Evolutionary conservation across 2,329 filamentous ascomycete species (phyloP).

Genomic region (Monosporascus sp.): DNA sequence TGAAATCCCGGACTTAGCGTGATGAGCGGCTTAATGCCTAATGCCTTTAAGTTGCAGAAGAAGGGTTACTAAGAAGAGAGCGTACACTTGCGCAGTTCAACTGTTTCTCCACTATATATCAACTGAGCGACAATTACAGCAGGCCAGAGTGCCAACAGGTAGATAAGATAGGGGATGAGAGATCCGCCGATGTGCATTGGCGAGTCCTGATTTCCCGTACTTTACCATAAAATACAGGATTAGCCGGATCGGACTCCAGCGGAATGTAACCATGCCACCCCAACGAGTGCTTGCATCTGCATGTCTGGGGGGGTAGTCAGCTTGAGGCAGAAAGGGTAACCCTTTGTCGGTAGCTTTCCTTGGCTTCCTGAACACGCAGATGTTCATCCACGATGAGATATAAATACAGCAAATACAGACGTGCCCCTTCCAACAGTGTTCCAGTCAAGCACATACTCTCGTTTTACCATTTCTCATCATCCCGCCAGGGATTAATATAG

Average conservation of each 20-base stretch:
- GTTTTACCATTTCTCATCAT: background rate
- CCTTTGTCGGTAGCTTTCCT: background rate
- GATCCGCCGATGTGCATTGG: too few relatives aligned
- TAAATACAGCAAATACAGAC: background rate
- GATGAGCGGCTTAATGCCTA: too few relatives aligned
- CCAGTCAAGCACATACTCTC: background rate
- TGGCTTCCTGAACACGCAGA: background rate
- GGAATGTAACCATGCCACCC: background rate
- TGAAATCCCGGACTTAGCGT: too few relatives aligned
- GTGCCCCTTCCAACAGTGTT: background rate
- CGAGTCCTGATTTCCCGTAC: background rate
- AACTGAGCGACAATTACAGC: too few relatives aligned
- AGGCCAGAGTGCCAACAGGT: too few relatives aligned
- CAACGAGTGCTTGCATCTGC: background rate
- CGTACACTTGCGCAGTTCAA: too few relatives aligned
- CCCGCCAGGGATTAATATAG: background rate
- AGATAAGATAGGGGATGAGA: too few relatives aligned
- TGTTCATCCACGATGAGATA: background rate
- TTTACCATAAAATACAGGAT: background rate
- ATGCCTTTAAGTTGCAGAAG: too few relatives aligned
- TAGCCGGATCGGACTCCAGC: background rate
- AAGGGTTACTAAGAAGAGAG: too few relatives aligned
- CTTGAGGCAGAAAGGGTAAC: background rate
- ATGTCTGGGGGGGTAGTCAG: background rate
- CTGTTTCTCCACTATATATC: too few relatives aligned